Evolutionary conservation across 768 basidiomycete species (phyloP).

Genomic region (Ramaria sp.): DNA sequence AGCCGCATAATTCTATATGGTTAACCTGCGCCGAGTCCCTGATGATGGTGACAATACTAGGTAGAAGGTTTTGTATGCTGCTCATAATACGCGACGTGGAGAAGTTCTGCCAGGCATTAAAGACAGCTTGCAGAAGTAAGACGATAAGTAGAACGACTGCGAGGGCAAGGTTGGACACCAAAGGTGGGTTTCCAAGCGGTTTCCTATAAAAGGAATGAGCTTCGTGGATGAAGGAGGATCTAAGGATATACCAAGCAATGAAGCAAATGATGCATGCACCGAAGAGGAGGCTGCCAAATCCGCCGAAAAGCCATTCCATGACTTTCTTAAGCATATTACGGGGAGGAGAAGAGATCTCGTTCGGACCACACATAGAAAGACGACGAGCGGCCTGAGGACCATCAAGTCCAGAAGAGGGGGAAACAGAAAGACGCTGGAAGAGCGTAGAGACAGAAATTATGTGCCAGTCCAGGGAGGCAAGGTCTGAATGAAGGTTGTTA

Average conservation of each 20-base stretch:
- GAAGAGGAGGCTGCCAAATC: conserved; percentile 35
- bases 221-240: not conserved
- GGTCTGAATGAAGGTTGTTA: conserved; percentile 18
- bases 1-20: not conserved
- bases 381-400: conserved; percentile 34
- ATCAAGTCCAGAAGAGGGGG: conserved; percentile 38
- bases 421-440: conserved; percentile 32
- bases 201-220: conserved; percentile 27
- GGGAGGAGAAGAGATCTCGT: conserved; percentile 38
- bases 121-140: conserved; percentile 25
- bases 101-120: conserved; percentile 46
- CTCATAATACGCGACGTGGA: conserved; percentile 48
- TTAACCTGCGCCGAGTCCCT: conserved; percentile 33
- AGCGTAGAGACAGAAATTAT: conserved; percentile 29
- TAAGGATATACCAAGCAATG: conserved; percentile 30
- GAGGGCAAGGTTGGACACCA: conserved; percentile 45
- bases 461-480: conserved; percentile 39
- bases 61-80: conserved; percentile 55
- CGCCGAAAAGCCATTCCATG: conserved; percentile 41
- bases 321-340: conserved; percentile 33
- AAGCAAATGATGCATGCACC: conserved; percentile 43
- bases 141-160: conserved; percentile 43
- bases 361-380: conserved; percentile 34
- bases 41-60: conserved; percentile 50
- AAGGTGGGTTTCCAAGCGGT: conserved; percentile 48